A percentile compares a stretch with the other conserved stretches of the same genome.
Conservation (phyloP, 2,329 filamentous ascomycete genomes). For the Claviceps pusilla region DNA sequence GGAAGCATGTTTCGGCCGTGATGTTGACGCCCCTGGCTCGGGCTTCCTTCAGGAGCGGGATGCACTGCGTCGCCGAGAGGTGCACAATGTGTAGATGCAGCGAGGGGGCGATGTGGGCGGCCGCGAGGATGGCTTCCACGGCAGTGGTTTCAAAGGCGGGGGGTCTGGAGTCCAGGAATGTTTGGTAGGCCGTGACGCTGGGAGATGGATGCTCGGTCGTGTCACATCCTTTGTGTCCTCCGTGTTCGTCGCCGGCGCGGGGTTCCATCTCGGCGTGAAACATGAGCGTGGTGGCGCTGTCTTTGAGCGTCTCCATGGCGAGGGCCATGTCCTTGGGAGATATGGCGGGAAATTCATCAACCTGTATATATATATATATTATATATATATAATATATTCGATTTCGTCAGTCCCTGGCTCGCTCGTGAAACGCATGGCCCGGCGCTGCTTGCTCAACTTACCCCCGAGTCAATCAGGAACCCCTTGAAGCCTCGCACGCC, state of each 20-base stretch:
- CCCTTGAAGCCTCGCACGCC: slow-evolving; percentile 95
- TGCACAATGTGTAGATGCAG: slow-evolving; percentile 89
- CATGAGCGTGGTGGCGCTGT: slow-evolving; percentile 82
- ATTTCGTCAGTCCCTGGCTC: no score
- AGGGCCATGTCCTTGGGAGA: slow-evolving; percentile 61
- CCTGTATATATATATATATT: slow-evolving; percentile 30
- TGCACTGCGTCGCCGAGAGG: slow-evolving; percentile 75
- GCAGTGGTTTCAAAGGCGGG: slow-evolving; percentile 84
- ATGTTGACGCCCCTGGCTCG: slow-evolving; percentile 63
- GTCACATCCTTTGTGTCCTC: no score
- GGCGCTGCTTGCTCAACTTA: slow-evolving; percentile 27
- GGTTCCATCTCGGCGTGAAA: slow-evolving; percentile 98
- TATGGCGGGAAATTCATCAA: slow-evolving; percentile 93
- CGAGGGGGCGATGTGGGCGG: slow-evolving; percentile 64
- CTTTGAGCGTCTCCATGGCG: slow-evolving; percentile 67
- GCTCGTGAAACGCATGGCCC: neutral
- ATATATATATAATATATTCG: no score
- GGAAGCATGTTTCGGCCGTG: slow-evolving; percentile 90
- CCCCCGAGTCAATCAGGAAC: slow-evolving; percentile 91
- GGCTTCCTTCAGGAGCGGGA: slow-evolving; percentile 64
- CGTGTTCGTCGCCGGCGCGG: slow-evolving; percentile 36
- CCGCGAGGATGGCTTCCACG: slow-evolving; percentile 68
- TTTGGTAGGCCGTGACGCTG: slow-evolving; percentile 63
- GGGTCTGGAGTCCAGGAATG: slow-evolving; percentile 82
- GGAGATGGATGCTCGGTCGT: neutral